Evolutionary conservation across 306 rosid genomes (phyloP).

Genomic region (Fagus crenata): DNA sequence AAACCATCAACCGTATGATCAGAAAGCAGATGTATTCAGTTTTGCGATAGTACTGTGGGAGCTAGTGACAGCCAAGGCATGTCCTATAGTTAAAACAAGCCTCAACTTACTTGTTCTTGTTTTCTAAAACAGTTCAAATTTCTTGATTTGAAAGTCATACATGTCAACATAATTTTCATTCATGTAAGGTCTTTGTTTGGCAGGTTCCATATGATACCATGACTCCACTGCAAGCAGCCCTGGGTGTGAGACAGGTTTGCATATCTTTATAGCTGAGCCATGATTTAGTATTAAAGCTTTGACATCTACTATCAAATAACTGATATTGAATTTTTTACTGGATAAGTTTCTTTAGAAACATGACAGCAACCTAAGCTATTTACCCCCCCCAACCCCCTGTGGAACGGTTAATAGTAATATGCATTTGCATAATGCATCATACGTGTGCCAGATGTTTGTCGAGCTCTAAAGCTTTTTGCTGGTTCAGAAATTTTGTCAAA

Average conservation of each 20-base stretch:
- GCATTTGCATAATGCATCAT: not conserved
- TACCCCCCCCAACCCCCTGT: no score
- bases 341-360: not conserved
- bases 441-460: no score
- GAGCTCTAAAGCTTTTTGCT: no score
- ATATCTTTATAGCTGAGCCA: constrained; percentile 6
- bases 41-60: constrained; percentile 97
- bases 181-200: constrained; percentile 30
- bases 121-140: constrained; percentile 3
- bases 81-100: constrained; percentile 13
- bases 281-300: constrained; percentile 1
- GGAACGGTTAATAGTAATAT: not conserved
- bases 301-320: not conserved
- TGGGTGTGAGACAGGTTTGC: constrained; percentile 99
- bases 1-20: constrained; percentile 97
- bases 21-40: constrained; percentile 96
- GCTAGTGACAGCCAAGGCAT: constrained; percentile 92
- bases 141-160: not conserved
- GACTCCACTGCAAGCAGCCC: constrained; percentile 99
- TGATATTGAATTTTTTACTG: constrained; percentile 5
- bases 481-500: no score
- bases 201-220: constrained; percentile 95
- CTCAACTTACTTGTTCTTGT: constrained; percentile 17
- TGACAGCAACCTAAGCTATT: not conserved
- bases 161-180: constrained; percentile 9